These are phyloP conservation scores for Salvia rosmarinus DNA, from an alignment of 257 asterid species.

Conservation along the genomic window DNA sequence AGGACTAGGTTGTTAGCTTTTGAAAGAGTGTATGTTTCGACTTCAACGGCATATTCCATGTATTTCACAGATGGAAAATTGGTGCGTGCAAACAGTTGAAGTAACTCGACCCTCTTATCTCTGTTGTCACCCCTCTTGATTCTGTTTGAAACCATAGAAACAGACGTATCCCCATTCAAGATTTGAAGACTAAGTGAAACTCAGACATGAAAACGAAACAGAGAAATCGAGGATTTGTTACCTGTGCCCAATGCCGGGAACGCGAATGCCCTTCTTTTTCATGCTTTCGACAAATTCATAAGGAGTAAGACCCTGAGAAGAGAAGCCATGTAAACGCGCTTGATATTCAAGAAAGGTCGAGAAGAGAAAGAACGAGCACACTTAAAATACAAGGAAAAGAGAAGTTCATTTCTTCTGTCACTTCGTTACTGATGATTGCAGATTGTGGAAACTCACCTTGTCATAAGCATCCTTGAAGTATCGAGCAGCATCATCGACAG, in stretches of 20 bases:
- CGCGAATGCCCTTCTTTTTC: slow-evolving; percentile 97
- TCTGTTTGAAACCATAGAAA: slow-evolving; percentile 40
- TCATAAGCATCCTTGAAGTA: slow-evolving; percentile 99
- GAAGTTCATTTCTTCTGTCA: background rate
- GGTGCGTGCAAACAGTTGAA: slow-evolving; percentile 81
- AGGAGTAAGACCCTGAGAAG: slow-evolving; percentile 78
- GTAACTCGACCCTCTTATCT: slow-evolving; percentile 93
- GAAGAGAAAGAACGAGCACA: background rate
- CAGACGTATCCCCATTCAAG: background rate
- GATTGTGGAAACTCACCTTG: slow-evolving; percentile 51
- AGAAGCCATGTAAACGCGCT: slow-evolving; percentile 20
- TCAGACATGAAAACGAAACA: slow-evolving; percentile 9
- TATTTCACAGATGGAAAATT: slow-evolving; percentile 93
- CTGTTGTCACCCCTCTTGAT: slow-evolving; percentile 99
- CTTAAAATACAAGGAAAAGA: slow-evolving; percentile 4
- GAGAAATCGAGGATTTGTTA: slow-evolving; percentile 35
- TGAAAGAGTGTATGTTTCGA: slow-evolving; percentile 92
- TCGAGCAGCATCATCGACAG: slow-evolving; percentile 98
- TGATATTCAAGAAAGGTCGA: slow-evolving; percentile 6
- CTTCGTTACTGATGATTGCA: slow-evolving; percentile 25
- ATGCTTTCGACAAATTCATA: slow-evolving; percentile 92
- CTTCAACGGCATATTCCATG: slow-evolving; percentile 98
- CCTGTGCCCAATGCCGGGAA: slow-evolving; percentile 99
- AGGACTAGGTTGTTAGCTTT: slow-evolving; percentile 96
- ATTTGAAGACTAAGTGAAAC: background rate